Evolutionary conservation across 139 green algal species (phyloP).

Genomic region (Micractinium conductrix): DNA sequence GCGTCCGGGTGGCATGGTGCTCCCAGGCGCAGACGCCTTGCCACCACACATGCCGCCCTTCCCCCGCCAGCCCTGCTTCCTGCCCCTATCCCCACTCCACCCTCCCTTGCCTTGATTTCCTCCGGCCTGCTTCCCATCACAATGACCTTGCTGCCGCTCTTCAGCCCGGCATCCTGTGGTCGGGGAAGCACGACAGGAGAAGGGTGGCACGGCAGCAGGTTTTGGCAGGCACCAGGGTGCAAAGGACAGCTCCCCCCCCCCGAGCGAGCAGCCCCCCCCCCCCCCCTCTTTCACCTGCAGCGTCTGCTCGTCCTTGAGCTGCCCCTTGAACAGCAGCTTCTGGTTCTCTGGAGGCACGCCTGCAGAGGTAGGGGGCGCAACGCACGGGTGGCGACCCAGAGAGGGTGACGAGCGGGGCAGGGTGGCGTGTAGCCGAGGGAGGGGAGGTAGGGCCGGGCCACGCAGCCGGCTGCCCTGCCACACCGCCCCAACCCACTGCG

Average conservation of each 20-base stretch:
- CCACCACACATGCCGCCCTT: background rate
- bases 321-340: conserved; percentile 66
- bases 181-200: background rate
- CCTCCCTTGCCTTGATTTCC: conserved; percentile 19
- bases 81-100: background rate
- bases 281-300: background rate
- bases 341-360: conserved; percentile 53
- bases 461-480: background rate
- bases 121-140: conserved; percentile 52
- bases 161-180: conserved; percentile 43
- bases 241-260: too few relatives aligned
- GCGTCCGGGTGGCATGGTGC: too few relatives aligned
- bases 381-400: too few relatives aligned
- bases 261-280: too few relatives aligned
- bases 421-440: too few relatives aligned
- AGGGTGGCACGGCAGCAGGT: background rate
- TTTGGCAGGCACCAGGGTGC: too few relatives aligned
- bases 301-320: conserved; percentile 56
- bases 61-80: background rate
- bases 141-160: conserved; percentile 65
- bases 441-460: background rate
- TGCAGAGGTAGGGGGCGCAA: background rate
- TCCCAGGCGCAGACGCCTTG: too few relatives aligned
- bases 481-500: background rate
- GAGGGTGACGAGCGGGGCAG: background rate